Base-by-base conservation (phyloP, 139 green algal species). In the Pycnococcus provasolii region DNA sequence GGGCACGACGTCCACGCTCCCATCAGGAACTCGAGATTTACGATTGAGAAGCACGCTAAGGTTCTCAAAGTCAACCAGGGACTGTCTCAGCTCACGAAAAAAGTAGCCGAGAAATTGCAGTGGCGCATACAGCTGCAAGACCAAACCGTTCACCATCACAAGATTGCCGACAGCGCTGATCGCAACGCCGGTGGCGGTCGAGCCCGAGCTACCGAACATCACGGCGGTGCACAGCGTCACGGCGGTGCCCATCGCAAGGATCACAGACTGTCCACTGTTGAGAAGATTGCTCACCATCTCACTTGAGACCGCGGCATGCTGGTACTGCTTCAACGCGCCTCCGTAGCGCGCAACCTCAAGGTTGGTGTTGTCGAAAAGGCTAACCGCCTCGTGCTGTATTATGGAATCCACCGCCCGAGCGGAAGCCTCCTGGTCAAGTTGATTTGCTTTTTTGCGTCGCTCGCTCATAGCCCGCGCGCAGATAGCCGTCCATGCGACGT, bases 91-190 rank as follows among this genome's bases (percentile, higher is more conserved):
- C 78, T 98, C 89, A 7, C 90, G 78, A 73, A 83, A 92, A 37
- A 79, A 72, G 59, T 69, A 78, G 2, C 77, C 77, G n/a, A 83
- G 62, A 67, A 83, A 83, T 73, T 91, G 82, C 71, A 98, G 81
- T 0, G 92, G 92, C 13, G 82, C 84, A 87, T 86, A 96, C 42
- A 97, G 84, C 80, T 99, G 93, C 67, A 95, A 71, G 64, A 99
- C 78, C 58, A 99, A 75, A 1, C 90, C 93, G 50, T 95, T 87
- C 50, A 89, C 85, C 84, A 98, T 84, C 37, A 87, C 71, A 1
- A 83, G 51, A 48, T 73, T 67, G 2, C 82, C 82, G 4, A 79
- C 72, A 6, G 60, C 48, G 53, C 5, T 3, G 42, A n/a, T 2
- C 6, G 41, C 67, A 51, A 58, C 51, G 1, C 40, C 58, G 26